Percentiles rank a stretch among this genome's conserved stretches.
Evolutionary conservation across 805 yeast genomes (phyloP).

Genomic region (Metschnikowia dekortorum): DNA sequence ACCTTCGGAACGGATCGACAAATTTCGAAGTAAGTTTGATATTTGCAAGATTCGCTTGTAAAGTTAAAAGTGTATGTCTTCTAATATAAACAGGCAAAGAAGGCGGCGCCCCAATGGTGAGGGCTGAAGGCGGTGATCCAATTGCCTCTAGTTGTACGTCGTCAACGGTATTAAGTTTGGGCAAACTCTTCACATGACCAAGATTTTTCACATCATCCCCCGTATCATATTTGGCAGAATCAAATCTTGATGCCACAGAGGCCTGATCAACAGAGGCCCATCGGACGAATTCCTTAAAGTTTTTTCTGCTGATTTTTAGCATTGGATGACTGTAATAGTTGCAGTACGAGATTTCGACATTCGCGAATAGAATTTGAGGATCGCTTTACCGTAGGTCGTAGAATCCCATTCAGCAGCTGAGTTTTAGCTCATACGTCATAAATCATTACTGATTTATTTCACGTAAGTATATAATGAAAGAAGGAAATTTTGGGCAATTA

Average conservation of each 20-base stretch:
- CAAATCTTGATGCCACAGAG: constrained; percentile 5
- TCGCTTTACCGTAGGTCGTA: neutral
- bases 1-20: constrained; percentile 37
- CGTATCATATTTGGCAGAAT: constrained; percentile 6
- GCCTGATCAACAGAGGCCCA: constrained; percentile 5
- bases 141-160: constrained; percentile 33
- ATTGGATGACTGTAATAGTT: neutral
- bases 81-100: constrained; percentile 51
- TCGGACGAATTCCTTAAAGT: neutral
- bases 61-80: constrained; percentile 46
- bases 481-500: too few species aligned
- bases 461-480: too few species aligned
- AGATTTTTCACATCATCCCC: constrained; percentile 8
- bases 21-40: constrained; percentile 21
- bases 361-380: neutral
- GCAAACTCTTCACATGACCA: constrained; percentile 15
- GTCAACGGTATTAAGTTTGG: constrained; percentile 18
- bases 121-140: constrained; percentile 46
- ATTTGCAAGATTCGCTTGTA: constrained; percentile 31
- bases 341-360: neutral
- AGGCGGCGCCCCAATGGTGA: constrained; percentile 52
- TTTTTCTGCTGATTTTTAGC: neutral
- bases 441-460: too few species aligned
- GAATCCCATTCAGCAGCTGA: too few species aligned
- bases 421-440: too few species aligned